Percentiles rank a stretch among this genome's conserved stretches.
These are phyloP conservation scores for Scutellospora calospora DNA, from an alignment of 371 early-diverging fungal species.

Conservation along the genomic window DNA sequence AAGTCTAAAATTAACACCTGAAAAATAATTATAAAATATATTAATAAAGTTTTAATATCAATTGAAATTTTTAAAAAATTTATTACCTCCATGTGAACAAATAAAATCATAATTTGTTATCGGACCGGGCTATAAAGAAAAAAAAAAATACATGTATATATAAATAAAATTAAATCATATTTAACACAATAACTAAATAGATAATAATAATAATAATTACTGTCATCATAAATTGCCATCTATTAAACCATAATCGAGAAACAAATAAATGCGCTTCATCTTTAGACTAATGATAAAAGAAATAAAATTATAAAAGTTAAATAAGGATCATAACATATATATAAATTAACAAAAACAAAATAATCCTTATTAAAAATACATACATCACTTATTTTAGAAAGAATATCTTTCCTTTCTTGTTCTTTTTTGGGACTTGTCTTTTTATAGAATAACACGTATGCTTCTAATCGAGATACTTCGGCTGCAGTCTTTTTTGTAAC, in stretches of 20 bases:
- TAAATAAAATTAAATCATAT: neutral
- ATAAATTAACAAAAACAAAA: constrained; percentile 46
- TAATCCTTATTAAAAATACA: constrained; percentile 47
- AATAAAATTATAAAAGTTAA: neutral
- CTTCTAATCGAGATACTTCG: constrained; percentile 53
- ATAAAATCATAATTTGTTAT: constrained; percentile 54
- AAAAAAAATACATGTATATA: neutral
- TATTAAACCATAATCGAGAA: constrained; percentile 36
- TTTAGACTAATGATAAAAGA: neutral
- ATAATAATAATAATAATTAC: neutral
- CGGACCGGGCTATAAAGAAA: constrained; percentile 50
- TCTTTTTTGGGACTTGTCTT: constrained; percentile 49
- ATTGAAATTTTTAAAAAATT: neutral
- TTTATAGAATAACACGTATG: constrained; percentile 53
- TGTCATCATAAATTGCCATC: constrained; percentile 34
- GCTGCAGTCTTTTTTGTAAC: constrained; percentile 51
- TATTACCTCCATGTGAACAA: constrained; percentile 52
- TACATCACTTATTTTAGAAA: constrained; percentile 49
- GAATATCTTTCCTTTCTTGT: constrained; percentile 48
- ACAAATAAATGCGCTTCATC: neutral
- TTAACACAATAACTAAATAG: too few relatives aligned
- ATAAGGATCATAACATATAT: constrained; percentile 40
- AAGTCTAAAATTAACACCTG: constrained; percentile 49
- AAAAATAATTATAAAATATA: neutral
- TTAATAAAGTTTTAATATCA: neutral